A percentile compares a stretch with the other conserved stretches of the same genome.
Evolutionary conservation across 129 eudicot species (phyloP).

Genomic region (Centella asiatica): DNA sequence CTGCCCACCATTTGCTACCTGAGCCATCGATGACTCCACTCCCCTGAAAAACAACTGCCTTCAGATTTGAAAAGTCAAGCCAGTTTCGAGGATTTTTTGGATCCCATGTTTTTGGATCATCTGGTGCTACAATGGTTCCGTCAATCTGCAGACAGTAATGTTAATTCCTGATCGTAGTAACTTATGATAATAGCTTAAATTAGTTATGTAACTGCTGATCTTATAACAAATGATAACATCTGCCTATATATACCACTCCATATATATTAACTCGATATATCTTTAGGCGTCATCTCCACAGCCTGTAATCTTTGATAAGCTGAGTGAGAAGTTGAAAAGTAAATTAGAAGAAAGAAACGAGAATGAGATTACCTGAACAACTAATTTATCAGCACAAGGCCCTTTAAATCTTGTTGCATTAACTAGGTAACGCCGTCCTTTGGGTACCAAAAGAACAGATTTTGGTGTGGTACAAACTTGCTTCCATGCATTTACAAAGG

Average conservation of each 20-base stretch:
- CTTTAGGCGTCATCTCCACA: background rate
- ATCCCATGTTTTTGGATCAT: slow-evolving; percentile 80
- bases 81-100: slow-evolving; percentile 55
- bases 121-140: slow-evolving; percentile 84
- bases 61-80: slow-evolving; percentile 69
- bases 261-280: background rate
- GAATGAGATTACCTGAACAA: slow-evolving; percentile 50
- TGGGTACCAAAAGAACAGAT: slow-evolving; percentile 78
- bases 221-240: too few species aligned
- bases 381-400: slow-evolving; percentile 68
- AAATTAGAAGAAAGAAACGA: background rate
- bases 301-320: background rate
- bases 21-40: slow-evolving; percentile 92
- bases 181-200: background rate
- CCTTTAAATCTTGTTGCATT: slow-evolving; percentile 86
- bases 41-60: slow-evolving; percentile 57
- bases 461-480: slow-evolving; percentile 69
- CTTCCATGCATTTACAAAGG: slow-evolving; percentile 75
- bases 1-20: slow-evolving; percentile 99
- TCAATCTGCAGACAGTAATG: slow-evolving; percentile 47
- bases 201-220: background rate
- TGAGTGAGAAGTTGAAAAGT: background rate
- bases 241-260: too few species aligned
- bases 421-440: slow-evolving; percentile 73
- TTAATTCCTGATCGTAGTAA: background rate